These are phyloP conservation scores for Juglanconis juglandina DNA, from an alignment of 2,329 filamentous ascomycete species.

Conservation along the genomic window DNA sequence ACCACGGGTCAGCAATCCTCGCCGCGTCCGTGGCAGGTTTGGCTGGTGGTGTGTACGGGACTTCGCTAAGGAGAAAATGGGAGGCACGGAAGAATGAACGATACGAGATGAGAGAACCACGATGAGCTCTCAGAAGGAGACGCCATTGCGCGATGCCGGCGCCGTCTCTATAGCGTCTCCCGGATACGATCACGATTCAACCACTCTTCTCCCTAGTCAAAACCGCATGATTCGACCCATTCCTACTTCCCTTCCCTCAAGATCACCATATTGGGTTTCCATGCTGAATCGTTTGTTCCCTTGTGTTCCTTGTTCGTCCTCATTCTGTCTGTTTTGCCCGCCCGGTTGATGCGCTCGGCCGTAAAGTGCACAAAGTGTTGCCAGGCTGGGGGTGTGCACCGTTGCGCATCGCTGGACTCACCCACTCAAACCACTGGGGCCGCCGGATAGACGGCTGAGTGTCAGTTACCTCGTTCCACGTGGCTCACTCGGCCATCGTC, in stretches of 20 bases:
- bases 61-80: conserved; percentile 22
- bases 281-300: neutral
- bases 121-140: neutral
- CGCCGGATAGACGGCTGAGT: conserved; percentile 1
- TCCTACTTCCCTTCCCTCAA: neutral
- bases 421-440: neutral
- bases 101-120: conserved; percentile 7
- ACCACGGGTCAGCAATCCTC: conserved; percentile 28
- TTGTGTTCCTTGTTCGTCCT: neutral
- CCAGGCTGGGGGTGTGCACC: neutral
- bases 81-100: conserved; percentile 18
- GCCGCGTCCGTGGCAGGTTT: conserved; percentile 28
- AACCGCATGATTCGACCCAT: neutral
- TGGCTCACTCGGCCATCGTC: neutral
- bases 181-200: neutral
- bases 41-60: conserved; percentile 29
- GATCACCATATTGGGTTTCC: neutral
- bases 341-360: neutral
- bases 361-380: neutral
- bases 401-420: conserved; percentile 2
- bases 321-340: neutral
- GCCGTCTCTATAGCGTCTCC: neutral
- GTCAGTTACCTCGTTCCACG: conserved; percentile 3
- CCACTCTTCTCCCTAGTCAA: neutral
- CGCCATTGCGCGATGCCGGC: neutral